These are phyloP conservation scores for Pyropia yezoensis DNA, from an alignment of 23 red algal species.

Conservation along the genomic window DNA sequence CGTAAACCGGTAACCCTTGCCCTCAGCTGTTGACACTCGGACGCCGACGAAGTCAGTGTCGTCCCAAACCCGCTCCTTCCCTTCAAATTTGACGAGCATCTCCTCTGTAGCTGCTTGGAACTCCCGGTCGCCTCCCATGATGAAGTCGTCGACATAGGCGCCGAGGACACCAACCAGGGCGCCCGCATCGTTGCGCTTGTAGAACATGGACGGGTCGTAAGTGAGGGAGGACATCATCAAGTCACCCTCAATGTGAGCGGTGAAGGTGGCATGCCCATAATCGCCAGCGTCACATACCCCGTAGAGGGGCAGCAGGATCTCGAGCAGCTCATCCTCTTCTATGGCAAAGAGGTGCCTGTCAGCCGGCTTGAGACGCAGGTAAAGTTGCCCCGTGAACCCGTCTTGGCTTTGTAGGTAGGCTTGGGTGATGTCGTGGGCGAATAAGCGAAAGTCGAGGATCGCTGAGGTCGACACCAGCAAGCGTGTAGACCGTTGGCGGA, in stretches of 20 bases:
- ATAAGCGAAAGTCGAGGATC: not conserved
- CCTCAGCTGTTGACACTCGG: not conserved
- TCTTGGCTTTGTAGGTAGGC: conserved; percentile 5
- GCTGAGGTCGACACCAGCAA: not conserved
- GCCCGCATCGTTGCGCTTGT: not conserved
- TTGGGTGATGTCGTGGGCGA: conserved; percentile 1
- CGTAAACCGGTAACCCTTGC: not conserved
- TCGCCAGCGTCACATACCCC: conserved; percentile 1
- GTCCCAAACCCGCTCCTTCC: conserved; percentile 3
- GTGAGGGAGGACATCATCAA: conserved; percentile 5
- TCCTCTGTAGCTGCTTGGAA: not conserved
- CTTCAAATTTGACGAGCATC: not conserved
- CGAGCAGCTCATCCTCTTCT: not conserved
- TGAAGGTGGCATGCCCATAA: not conserved
- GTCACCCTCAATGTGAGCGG: not conserved
- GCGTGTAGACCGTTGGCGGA: conserved; percentile 1
- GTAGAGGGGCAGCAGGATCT: too few species aligned
- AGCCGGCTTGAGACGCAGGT: not conserved
- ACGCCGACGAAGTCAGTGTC: conserved; percentile 7
- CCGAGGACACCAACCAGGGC: not conserved
- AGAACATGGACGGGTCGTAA: conserved; percentile 1
- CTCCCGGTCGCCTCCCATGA: not conserved
- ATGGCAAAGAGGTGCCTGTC: not conserved
- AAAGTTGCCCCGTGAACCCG: not conserved
- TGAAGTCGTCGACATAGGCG: conserved; percentile 3